Percentiles rank a stretch among this genome's conserved stretches.
Conservation (phyloP, 2,329 filamentous ascomycete species). For the Penicillium brevicompactum region DNA sequence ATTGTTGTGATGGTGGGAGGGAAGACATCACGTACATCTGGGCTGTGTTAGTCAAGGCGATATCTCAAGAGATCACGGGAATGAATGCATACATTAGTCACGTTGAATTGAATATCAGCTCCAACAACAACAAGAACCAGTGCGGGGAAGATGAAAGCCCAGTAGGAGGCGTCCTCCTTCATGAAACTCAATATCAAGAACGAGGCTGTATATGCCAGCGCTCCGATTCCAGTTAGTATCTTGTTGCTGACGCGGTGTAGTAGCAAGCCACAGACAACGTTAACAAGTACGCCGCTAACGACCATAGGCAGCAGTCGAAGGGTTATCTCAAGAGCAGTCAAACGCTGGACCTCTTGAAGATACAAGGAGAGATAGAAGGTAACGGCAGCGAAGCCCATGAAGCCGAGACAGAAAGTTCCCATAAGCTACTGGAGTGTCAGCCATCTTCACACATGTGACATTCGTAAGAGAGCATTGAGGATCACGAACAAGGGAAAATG, state of each 20-base stretch:
- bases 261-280: constrained; percentile 63
- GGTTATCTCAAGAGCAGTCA: constrained; percentile 61
- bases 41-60: constrained; percentile 1
- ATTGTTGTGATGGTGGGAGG: constrained; percentile 64
- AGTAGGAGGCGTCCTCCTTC: constrained; percentile 59
- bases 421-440: constrained; percentile 50
- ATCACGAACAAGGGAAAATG: constrained; percentile 61
- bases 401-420: constrained; percentile 59
- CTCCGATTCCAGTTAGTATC: constrained; percentile 59
- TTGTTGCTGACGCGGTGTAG: constrained; percentile 68
- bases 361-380: constrained; percentile 67
- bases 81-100: constrained; percentile 58
- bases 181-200: constrained; percentile 63
- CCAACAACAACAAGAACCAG: constrained; percentile 64
- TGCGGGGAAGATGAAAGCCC: constrained; percentile 66
- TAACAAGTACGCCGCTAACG: constrained; percentile 64
- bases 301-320: constrained; percentile 68
- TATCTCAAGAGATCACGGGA: too few species aligned
- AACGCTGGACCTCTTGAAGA: constrained; percentile 60
- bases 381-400: constrained; percentile 63
- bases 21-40: constrained; percentile 71
- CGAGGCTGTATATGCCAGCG: constrained; percentile 43
- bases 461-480: too few species aligned
- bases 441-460: background rate
- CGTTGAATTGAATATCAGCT: constrained; percentile 71